Evolutionary conservation across 345 rosid genomes (phyloP), one percentile per base, ranked within the genome.

Genomic region (Eucalyptus sideroxylon): DNA sequence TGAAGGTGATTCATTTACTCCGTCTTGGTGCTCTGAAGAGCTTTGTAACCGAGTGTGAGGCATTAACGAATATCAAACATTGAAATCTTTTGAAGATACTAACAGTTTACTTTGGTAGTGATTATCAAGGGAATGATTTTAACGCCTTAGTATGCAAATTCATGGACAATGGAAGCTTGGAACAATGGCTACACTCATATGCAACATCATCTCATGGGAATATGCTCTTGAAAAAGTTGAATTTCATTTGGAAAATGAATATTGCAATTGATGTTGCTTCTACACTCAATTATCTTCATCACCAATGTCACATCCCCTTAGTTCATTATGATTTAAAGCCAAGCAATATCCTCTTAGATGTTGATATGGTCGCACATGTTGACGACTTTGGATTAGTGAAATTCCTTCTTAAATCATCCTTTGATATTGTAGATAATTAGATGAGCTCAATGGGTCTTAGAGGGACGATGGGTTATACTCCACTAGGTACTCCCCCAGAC

Each of bases 401-500:
- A 60, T 60, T 60, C 16, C 16, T 60, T 60, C 67, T 60, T 60
- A 7, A 60, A 60, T 60, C 31, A 0, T 60, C 67, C 16, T 1
- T 60, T 60, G 3, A 60, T 60, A 27, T 0, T 60, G 9, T 51
- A 51, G 2, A 17, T 17, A 17, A 17, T 51, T 2, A 51, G 1
- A 60, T 60, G 16, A 60, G 67, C 67, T 3, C 16, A 27, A 0
- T 60, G n/a, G 31, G 16, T 26, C 67, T 60, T 26, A 60, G 31
- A 60, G 31, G 67, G 15, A 27, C 67, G 12, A 27, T 60, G 30
- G 67, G 67, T 60, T 60, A 60, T 60, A 0, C 67, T 60, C 31
- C 67, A 60, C 67, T 0, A 6, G n/a, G 67, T 60, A 60, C 7
- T 60, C 67, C 14, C 67, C 12, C 67, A 0, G 0, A 2, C 23